phyloP scores from a whole-genome alignment of 257 asterid species.

The Voacanga thouarsii region DNA sequence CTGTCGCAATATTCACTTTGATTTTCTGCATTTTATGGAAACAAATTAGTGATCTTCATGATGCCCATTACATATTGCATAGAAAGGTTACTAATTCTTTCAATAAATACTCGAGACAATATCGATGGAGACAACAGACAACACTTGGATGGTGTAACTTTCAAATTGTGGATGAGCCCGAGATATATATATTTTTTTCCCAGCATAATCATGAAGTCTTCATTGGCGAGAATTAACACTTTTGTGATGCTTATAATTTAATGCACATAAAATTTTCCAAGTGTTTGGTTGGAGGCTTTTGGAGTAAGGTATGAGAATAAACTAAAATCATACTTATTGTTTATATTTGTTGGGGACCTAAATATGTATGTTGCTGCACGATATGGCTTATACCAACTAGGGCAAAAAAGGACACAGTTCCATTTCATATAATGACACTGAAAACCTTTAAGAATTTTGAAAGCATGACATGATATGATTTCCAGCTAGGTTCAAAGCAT shows the following conservation, averaged over 20 bases:
- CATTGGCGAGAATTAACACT: too few relatives aligned
- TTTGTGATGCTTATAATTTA: too few relatives aligned
- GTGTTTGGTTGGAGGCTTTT: too few relatives aligned
- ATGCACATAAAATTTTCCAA: too few relatives aligned
- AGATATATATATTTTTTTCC: neutral
- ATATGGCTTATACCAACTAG: neutral
- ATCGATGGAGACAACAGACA: neutral
- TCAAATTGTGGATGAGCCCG: neutral
- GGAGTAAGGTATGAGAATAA: too few relatives aligned
- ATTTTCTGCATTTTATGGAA: constrained; percentile 31
- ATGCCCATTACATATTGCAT: neutral
- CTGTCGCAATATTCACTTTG: constrained; percentile 52
- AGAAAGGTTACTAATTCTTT: neutral
- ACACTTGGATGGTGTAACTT: too few relatives aligned
- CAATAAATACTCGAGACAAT: neutral
- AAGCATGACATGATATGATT: neutral
- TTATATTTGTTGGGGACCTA: too few relatives aligned
- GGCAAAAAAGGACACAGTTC: neutral
- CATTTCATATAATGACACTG: neutral
- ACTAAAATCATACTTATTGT: too few relatives aligned
- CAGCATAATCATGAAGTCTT: neutral
- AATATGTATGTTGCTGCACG: neutral
- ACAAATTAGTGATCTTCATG: neutral
- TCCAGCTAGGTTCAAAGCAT: neutral
- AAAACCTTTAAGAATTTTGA: neutral